Evolutionary conservation across 129 eudicot genomes (phyloP).

Genomic region (Saposhnikovia divaricata): DNA sequence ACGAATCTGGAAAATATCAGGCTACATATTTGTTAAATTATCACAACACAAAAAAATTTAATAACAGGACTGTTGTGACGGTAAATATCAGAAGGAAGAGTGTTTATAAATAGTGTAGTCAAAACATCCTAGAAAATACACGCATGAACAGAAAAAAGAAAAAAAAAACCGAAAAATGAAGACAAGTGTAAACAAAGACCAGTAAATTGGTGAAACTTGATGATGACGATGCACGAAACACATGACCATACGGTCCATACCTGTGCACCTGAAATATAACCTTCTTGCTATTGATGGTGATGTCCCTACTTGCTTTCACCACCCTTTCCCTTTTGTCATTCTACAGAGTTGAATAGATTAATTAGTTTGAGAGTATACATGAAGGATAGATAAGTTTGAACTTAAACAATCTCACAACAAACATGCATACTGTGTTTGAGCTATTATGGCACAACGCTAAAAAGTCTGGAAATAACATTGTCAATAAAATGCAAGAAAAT

Average conservation of each 20-base stretch:
- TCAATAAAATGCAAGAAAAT: too few species aligned
- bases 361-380: background rate
- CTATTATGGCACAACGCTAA: background rate
- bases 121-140: background rate
- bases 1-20: background rate
- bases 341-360: slow-evolving; percentile 29
- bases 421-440: background rate
- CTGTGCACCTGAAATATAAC: slow-evolving; percentile 99
- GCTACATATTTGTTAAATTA: background rate
- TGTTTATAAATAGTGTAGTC: background rate
- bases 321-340: slow-evolving; percentile 96
- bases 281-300: slow-evolving; percentile 96
- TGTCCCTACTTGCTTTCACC: slow-evolving; percentile 96
- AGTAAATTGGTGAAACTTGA: background rate
- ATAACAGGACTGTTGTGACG: background rate
- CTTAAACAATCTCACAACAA: background rate
- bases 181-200: background rate
- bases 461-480: too few species aligned
- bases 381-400: background rate
- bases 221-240: background rate
- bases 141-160: background rate
- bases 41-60: background rate
- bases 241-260: slow-evolving; percentile 50
- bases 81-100: background rate
- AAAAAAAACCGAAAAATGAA: background rate